These are phyloP conservation scores for Tremellales sp. DNA, from an alignment of 1,284 basidiomycete genomes.

Conservation along the genomic window DNA sequence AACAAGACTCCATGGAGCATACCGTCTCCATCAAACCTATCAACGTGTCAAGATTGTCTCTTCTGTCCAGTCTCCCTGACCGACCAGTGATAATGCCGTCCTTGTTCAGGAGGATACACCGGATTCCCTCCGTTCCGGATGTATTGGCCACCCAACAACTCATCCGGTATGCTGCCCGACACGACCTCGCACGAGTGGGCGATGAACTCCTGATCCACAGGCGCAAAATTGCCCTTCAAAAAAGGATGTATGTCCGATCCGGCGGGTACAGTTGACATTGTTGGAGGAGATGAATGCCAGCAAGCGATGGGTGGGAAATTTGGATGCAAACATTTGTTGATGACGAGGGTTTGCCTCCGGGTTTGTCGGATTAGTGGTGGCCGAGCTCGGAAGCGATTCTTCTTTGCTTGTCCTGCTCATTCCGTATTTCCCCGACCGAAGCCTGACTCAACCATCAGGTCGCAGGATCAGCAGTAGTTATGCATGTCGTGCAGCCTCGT, in stretches of 20 bases:
- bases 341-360: too few relatives aligned
- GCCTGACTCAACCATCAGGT: too few relatives aligned
- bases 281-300: too few relatives aligned
- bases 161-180: conserved; percentile 29
- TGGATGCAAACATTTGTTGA: too few relatives aligned
- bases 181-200: conserved; percentile 30
- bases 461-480: too few relatives aligned
- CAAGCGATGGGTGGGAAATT: too few relatives aligned
- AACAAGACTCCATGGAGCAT: conserved; percentile 54
- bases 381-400: too few relatives aligned
- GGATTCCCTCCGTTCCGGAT: conserved; percentile 54
- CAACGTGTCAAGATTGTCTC: conserved; percentile 1
- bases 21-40: conserved; percentile 50
- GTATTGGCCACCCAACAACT: conserved; percentile 47
- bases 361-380: too few relatives aligned
- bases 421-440: too few relatives aligned
- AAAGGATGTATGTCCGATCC: conserved; percentile 32
- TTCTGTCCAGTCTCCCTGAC: background rate
- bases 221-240: conserved; percentile 40
- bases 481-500: too few relatives aligned
- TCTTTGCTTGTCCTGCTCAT: too few relatives aligned
- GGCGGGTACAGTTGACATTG: conserved; percentile 7
- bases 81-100: conserved; percentile 42
- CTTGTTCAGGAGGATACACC: conserved; percentile 43
- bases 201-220: conserved; percentile 34